Base-by-base conservation (phyloP, 2,329 filamentous ascomycete genomes). In the Pseudodiploospora longispora region DNA sequence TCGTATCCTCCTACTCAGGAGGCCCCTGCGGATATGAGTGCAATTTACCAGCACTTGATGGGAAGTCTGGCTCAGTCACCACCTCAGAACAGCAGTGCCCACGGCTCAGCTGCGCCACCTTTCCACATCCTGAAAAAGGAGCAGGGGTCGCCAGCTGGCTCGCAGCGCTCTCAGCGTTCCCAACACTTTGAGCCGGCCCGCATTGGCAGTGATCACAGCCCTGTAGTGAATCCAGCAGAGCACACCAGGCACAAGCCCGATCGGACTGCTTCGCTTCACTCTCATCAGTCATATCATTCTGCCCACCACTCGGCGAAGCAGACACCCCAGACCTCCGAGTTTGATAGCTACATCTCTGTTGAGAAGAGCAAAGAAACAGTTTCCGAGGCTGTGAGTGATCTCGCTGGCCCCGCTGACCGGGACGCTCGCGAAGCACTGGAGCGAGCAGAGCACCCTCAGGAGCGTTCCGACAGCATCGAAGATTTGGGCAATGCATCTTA, bases 291-390 rank as follows among this genome's bases (percentile, higher is more conserved):
- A 30, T 51, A 52, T 45, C 59, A 49, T 46, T 58, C 59, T 10
- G 46, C 48, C n/a, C 49, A 50, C 42, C 46, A 55, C 27, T 48
- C 50, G 3, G 36, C 44, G 1, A 52, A 52, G 33, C 53, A 52
- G 42, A 52, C 63, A 1, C 61, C 63, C 29, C 54, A 60, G 0
- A 54, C 55, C 4, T 53, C 56, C 35, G 63, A 64, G 12, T 56
- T 57, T 35, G 62, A 58, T 30, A 53, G 52, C 42, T 53, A 56
- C 36, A 51, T 49, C 38, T 49, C 55, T 29, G 48, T 49, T 43
- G 78, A 74, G 50, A 81, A 85, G 62, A 83, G 78, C 42, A 78
- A 71, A 52, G 83, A 87, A 62, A 84, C 82, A 40, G 84, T 93
- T 30, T 73, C 83, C 19, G 79, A 87, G 44, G 82, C 84, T 28